Conservation (phyloP, 306 rosid genomes). For the barrel medic (Medicago truncatula) region DNA sequence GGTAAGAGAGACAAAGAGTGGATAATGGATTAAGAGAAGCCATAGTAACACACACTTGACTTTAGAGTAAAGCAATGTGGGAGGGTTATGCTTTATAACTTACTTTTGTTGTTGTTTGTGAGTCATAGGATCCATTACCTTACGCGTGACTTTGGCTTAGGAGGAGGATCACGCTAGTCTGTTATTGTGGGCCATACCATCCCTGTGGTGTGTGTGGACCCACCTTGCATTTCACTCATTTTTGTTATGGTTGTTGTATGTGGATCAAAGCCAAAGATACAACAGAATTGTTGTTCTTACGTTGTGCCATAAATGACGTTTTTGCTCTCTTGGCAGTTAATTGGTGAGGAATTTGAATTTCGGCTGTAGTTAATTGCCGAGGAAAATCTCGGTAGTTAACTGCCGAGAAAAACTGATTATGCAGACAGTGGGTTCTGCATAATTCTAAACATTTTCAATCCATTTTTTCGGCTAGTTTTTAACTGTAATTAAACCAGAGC, state of each 20-base stretch:
- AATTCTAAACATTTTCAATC: too few relatives aligned
- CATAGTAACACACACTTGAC: conserved; percentile 16
- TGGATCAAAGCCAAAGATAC: neutral
- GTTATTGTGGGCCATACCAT: neutral
- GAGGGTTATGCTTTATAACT: neutral
- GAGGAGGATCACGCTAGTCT: neutral
- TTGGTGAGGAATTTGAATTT: too few relatives aligned
- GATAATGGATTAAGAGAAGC: conserved; percentile 9
- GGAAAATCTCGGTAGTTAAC: too few relatives aligned
- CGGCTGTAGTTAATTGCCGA: too few relatives aligned
- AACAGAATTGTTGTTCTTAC: too few relatives aligned
- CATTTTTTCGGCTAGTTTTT: too few relatives aligned
- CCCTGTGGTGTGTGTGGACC: neutral
- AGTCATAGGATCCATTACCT: neutral
- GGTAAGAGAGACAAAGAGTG: conserved; percentile 28
- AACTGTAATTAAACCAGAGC: too few relatives aligned
- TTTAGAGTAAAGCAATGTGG: neutral
- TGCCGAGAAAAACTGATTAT: too few relatives aligned
- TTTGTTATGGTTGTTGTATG: neutral
- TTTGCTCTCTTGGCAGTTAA: too few relatives aligned
- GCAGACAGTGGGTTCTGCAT: too few relatives aligned
- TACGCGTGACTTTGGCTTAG: neutral
- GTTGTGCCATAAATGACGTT: too few relatives aligned
- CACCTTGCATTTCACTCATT: neutral
- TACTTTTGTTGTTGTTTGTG: neutral